Evolutionary conservation across 2,329 filamentous ascomycete species (phyloP).

Genomic region (Apiospora marii): DNA sequence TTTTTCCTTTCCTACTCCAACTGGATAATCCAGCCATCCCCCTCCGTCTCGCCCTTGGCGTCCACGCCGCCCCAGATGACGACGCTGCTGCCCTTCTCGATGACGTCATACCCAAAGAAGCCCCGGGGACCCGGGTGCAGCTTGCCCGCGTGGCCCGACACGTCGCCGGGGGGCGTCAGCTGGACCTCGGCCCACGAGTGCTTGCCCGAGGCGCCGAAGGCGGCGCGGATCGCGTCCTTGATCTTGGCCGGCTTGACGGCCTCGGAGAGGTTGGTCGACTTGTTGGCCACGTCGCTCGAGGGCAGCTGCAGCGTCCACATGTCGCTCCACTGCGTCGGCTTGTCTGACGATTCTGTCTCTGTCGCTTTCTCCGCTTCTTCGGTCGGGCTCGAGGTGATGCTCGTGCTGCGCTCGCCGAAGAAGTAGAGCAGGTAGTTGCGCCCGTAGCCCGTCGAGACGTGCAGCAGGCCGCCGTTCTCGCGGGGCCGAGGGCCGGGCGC

Average conservation of each 20-base stretch:
- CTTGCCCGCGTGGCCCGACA: constrained; percentile 50
- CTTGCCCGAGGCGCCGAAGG: constrained; percentile 52
- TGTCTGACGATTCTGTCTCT: constrained; percentile 29
- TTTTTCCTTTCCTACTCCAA: constrained; percentile 29
- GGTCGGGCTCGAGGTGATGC: constrained; percentile 29
- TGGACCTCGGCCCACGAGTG: constrained; percentile 59
- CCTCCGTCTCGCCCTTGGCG: constrained; percentile 47
- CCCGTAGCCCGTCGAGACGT: constrained; percentile 59
- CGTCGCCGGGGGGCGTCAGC: constrained; percentile 52
- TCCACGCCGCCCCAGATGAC: constrained; percentile 62
- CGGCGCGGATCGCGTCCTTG: constrained; percentile 57
- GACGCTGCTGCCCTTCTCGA: constrained; percentile 52
- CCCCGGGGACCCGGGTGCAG: constrained; percentile 48
- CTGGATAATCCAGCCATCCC: constrained; percentile 49
- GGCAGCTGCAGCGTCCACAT: constrained; percentile 62
- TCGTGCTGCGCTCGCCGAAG: constrained; percentile 49
- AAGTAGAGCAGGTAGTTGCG: constrained; percentile 60
- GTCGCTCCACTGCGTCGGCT: constrained; percentile 46
- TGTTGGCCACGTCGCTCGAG: constrained; percentile 39
- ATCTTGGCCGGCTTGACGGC: constrained; percentile 53
- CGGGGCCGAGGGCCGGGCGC: constrained; percentile 51
- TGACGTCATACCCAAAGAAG: constrained; percentile 50
- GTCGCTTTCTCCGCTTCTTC: constrained; percentile 27
- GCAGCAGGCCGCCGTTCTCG: constrained; percentile 51
- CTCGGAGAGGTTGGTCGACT: constrained; percentile 39